Percentiles rank a stretch among this genome's conserved stretches.
phyloP scores from a whole-genome alignment of 331 rosid genomes.

The Quercus lobata region DNA sequence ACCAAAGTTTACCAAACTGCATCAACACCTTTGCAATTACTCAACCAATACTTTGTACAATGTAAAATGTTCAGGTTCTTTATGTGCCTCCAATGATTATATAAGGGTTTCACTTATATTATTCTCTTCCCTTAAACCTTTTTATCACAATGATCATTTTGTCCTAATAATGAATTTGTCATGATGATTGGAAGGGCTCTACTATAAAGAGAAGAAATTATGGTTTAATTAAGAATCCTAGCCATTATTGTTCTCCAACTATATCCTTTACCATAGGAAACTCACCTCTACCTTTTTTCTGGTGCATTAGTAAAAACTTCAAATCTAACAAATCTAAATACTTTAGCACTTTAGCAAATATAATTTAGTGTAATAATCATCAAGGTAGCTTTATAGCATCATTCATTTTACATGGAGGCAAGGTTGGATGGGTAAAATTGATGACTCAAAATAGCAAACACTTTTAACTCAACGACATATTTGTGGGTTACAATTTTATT shows the following conservation, averaged over 20 bases:
- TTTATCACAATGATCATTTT: background rate
- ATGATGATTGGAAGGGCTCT: background rate
- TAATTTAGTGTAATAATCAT: background rate
- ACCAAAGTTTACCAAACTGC: too few relatives aligned
- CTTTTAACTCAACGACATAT: background rate
- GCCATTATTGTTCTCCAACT: background rate
- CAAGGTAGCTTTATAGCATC: background rate
- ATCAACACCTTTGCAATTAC: background rate
- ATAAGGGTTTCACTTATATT: background rate
- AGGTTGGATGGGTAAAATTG: background rate
- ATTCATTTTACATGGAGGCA: background rate
- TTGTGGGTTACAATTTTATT: background rate
- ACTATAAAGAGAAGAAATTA: background rate
- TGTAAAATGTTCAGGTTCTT: background rate
- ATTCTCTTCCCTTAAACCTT: background rate
- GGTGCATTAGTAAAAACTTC: background rate
- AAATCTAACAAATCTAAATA: too few relatives aligned
- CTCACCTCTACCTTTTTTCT: background rate
- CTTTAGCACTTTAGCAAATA: background rate
- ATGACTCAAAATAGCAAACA: background rate
- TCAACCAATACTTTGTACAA: background rate
- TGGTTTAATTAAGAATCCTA: constrained; percentile 1
- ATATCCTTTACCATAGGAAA: background rate
- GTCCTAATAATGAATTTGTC: background rate
- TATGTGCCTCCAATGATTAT: background rate